phyloP scores from a whole-genome alignment of 2,329 filamentous ascomycete genomes.

The Fusarium sp. region DNA sequence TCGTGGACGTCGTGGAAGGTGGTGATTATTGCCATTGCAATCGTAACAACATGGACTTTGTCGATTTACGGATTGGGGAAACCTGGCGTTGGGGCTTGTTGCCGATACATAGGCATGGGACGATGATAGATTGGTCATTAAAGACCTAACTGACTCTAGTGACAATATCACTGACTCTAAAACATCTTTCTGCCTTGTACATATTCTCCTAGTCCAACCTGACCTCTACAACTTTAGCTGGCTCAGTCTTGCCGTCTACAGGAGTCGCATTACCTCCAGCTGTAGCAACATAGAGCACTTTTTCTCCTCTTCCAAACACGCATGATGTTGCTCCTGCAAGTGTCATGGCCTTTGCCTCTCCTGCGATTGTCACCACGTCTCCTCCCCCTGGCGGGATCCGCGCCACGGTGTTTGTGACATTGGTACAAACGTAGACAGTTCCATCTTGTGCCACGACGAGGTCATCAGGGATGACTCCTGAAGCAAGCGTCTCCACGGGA shows the following conservation, averaged over 20 bases:
- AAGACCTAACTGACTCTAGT: constrained; percentile 13
- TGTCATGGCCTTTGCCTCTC: constrained; percentile 4
- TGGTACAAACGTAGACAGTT: constrained; percentile 34
- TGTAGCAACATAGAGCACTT: constrained; percentile 31
- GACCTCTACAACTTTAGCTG: constrained; percentile 34
- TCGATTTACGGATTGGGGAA: constrained; percentile 39
- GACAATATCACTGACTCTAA: constrained; percentile 11
- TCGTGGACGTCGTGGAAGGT: constrained; percentile 43
- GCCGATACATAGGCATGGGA: constrained; percentile 33
- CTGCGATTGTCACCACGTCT: constrained; percentile 11
- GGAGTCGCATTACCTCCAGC: constrained; percentile 23
- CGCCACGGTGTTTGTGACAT: constrained; percentile 33
- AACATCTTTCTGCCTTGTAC: background rate
- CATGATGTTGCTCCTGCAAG: constrained; percentile 35
- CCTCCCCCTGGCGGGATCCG: constrained; percentile 10
- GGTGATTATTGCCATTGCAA: constrained; percentile 17
- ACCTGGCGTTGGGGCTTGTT: constrained; percentile 44
- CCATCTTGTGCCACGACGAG: constrained; percentile 32
- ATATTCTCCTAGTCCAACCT: constrained; percentile 1
- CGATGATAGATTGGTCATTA: constrained; percentile 35
- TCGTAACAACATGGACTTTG: constrained; percentile 22
- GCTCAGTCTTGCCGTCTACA: constrained; percentile 36
- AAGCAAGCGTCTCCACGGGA: constrained; percentile 22
- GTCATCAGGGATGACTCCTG: constrained; percentile 33
- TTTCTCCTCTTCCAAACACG: constrained; percentile 17